These are phyloP conservation scores for Coniochaeta hoffmannii DNA, from an alignment of 2,329 filamentous ascomycete genomes.

Conservation along the genomic window DNA sequence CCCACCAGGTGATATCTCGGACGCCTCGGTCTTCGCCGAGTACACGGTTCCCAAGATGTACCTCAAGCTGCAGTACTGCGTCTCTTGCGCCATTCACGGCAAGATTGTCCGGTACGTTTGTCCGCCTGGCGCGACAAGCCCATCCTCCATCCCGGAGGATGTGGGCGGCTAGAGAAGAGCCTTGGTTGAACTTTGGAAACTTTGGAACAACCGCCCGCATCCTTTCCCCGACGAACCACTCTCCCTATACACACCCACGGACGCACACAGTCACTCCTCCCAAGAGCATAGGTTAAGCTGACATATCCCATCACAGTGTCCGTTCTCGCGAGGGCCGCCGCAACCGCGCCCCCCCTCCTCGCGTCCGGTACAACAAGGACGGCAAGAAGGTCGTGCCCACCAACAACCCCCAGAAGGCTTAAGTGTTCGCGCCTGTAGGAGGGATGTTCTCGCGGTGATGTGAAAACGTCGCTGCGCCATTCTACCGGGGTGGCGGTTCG, in stretches of 20 bases:
- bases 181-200: conserved; percentile 26
- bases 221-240: neutral
- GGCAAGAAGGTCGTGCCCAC: conserved; percentile 98
- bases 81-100: conserved; percentile 99
- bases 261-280: conserved; percentile 1
- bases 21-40: conserved; percentile 98
- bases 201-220: conserved; percentile 8
- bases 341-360: conserved; percentile 96
- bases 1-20: conserved; percentile 91
- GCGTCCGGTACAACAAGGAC: conserved; percentile 99
- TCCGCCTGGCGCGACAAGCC: conserved; percentile 50
- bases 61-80: conserved; percentile 99
- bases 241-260: conserved; percentile 13
- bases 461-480: neutral
- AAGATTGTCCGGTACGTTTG: conserved; percentile 99
- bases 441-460: neutral
- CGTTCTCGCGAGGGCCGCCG: conserved; percentile 93
- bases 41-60: conserved; percentile 99
- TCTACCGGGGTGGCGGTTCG: neutral
- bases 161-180: conserved; percentile 38
- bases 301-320: conserved; percentile 59
- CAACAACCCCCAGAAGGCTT: conserved; percentile 53
- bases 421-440: conserved; percentile 4
- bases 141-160: conserved; percentile 21
- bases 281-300: conserved; percentile 22